phyloP scores from a whole-genome alignment of 2,329 filamentous ascomycete genomes.

The Paecilomyces variotii region DNA sequence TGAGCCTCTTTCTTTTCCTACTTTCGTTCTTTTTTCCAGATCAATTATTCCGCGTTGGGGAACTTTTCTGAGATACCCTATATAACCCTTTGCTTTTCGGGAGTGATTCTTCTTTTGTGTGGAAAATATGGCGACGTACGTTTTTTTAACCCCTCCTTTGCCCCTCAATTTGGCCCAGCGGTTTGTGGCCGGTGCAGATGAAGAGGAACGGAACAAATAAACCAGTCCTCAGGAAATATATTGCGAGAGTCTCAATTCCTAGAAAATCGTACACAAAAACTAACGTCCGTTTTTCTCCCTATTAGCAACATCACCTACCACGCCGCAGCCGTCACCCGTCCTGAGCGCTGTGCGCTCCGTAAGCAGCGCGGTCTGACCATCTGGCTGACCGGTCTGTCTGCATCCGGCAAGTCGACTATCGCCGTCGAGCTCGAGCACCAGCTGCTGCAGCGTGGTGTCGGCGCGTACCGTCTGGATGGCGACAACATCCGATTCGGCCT shows the following conservation, averaged over 20 bases:
- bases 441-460: constrained; percentile 68
- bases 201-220: background rate
- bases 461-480: constrained; percentile 89
- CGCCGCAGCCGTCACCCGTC: constrained; percentile 33
- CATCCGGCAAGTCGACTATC: constrained; percentile 94
- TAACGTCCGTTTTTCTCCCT: background rate
- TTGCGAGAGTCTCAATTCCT: no score
- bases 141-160: background rate
- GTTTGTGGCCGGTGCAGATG: background rate
- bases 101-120: background rate
- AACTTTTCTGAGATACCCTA: background rate
- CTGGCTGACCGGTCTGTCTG: constrained; percentile 95
- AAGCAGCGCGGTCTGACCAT: constrained; percentile 87
- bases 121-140: background rate
- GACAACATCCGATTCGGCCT: constrained; percentile 98
- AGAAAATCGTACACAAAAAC: background rate
- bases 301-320: constrained; percentile 42
- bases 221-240: background rate
- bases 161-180: background rate
- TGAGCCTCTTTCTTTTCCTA: background rate
- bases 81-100: background rate
- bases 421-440: constrained; percentile 96
- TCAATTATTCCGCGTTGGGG: background rate
- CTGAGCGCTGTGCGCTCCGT: constrained; percentile 43
- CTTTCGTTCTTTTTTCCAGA: background rate